Base-by-base conservation (phyloP, 306 rosid genomes). In the Rosa lucieae region DNA sequence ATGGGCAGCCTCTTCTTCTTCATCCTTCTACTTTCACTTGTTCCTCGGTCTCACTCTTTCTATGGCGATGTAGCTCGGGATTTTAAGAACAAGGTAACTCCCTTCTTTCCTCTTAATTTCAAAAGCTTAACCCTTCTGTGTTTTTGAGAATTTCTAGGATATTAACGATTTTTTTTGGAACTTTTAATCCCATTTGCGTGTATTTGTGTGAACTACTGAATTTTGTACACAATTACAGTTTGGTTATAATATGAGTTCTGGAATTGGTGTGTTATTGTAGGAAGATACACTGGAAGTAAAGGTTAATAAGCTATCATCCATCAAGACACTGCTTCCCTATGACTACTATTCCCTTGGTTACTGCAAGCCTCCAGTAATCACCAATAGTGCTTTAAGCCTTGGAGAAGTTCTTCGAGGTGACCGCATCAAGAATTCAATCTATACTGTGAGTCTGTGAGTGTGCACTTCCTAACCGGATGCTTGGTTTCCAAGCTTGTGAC, bases 401-500 rank as follows among this genome's bases (percentile, higher is more conserved):
- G 97, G 99, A 35, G 99, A 95, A 89, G 98, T 95, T 81, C 98
- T 92, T 72, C 92, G 98, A 29, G 99, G 99, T 73, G 99, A 95
- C 79, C 98, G 94, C 80, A 92, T 95, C 48, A 97, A 95, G 90
- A 92, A 90, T 81, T 95, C 99, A 13, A 78, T 89, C 17, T 95
- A 89, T 82, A 66, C 83, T 72, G 99, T 95, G 84, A 82, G 92
- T 39, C 83, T 72, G 99, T 95, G 84, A 82, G 92, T 39, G 80
- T 83, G 58, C 32, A 59, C 18, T 40, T 26, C 32, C 35, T 23
- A 59, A 59, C 0, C 10, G 8, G 63, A 56, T 56, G 63, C 29
- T 8, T 15, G 4, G 63, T 23, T 59, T 59, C 32, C 10, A 55
- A 55, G n/a, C 59, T 84, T 12, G 48, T 48, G 68, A 55, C 78